These are phyloP conservation scores for Elsinoe australis DNA, from an alignment of 2,329 filamentous ascomycete genomes.

Conservation along the genomic window DNA sequence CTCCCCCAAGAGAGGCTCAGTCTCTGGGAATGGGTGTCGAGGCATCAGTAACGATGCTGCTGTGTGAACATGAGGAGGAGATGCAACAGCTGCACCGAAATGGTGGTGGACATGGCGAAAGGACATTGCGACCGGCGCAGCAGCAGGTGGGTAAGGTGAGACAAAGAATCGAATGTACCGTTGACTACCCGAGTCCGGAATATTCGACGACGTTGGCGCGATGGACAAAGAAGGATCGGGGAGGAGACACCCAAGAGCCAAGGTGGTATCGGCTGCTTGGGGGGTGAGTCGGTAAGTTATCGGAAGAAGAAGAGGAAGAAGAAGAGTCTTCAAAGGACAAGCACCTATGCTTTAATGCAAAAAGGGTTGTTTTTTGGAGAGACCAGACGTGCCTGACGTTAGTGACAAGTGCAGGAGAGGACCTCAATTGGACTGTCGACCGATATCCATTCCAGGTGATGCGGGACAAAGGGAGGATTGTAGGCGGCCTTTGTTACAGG, in stretches of 20 bases:
- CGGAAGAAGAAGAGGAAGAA: not conserved
- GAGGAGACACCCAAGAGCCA: conserved; percentile 5
- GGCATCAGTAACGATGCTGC: conserved; percentile 8
- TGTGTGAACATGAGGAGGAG: conserved; percentile 14
- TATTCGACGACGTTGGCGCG: conserved; percentile 4
- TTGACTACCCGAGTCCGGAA: conserved; percentile 19
- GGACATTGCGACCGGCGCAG: conserved; percentile 21
- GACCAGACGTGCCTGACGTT: not conserved
- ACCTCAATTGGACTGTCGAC: not conserved
- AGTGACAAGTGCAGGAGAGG: not conserved
- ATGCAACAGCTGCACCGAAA: conserved; percentile 15
- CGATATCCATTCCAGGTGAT: conserved; percentile 8
- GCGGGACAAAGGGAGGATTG: conserved; percentile 5
- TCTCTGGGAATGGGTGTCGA: conserved; percentile 13
- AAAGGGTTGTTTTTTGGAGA: not conserved
- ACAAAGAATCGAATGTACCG: conserved; percentile 15
- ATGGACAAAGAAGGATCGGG: conserved; percentile 18
- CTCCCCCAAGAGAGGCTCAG: not conserved
- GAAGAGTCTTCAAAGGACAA: not conserved
- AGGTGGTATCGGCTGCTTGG: conserved; percentile 16
- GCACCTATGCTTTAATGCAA: conserved; percentile 5
- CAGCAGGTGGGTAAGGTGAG: conserved; percentile 1
- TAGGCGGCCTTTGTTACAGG: not conserved
- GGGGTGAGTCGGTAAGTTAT: conserved; percentile 4
- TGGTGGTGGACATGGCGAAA: conserved; percentile 19